Conservation (phyloP, 1,284 basidiomycete species). For the Somion occarium region DNA sequence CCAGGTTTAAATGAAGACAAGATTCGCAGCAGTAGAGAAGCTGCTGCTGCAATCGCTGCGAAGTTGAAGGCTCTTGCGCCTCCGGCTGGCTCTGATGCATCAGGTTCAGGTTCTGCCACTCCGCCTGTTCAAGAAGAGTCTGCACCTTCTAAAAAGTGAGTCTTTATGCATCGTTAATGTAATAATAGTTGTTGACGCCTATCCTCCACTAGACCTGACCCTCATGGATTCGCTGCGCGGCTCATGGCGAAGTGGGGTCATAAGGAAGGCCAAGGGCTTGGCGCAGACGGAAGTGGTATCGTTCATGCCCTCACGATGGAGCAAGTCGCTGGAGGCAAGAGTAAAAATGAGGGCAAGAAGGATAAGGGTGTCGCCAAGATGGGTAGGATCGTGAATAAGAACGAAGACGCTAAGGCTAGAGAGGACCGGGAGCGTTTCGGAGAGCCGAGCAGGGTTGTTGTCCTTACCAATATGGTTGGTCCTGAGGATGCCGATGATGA, state of each 20-base stretch:
- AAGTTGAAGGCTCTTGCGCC: slow-evolving; percentile 56
- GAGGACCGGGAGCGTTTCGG: slow-evolving; percentile 80
- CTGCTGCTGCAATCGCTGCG: slow-evolving; percentile 79
- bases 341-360: slow-evolving; percentile 28
- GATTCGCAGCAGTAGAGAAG: slow-evolving; percentile 55
- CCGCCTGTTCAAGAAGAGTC: slow-evolving; percentile 28
- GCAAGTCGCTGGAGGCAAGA: slow-evolving; percentile 37
- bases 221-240: slow-evolving; percentile 70
- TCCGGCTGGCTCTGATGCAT: slow-evolving; percentile 19
- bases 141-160: slow-evolving; percentile 28
- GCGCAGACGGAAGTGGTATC: slow-evolving; percentile 79
- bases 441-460: slow-evolving; percentile 83
- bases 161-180: slow-evolving; percentile 7
- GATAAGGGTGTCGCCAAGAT: slow-evolving; percentile 40
- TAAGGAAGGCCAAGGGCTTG: slow-evolving; percentile 87
- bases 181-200: background rate
- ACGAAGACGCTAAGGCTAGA: slow-evolving; percentile 68
- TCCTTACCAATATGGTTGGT: slow-evolving; percentile 85
- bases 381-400: slow-evolving; percentile 85
- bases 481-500: slow-evolving; percentile 80
- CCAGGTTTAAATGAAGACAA: slow-evolving; percentile 45
- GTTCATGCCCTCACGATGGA: slow-evolving; percentile 84
- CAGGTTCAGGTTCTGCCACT: slow-evolving; percentile 18
- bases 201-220: slow-evolving; percentile 43
- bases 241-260: slow-evolving; percentile 94